Evolutionary conservation across 305 asterid species (phyloP).

Genomic region (Solanum hybrid): DNA sequence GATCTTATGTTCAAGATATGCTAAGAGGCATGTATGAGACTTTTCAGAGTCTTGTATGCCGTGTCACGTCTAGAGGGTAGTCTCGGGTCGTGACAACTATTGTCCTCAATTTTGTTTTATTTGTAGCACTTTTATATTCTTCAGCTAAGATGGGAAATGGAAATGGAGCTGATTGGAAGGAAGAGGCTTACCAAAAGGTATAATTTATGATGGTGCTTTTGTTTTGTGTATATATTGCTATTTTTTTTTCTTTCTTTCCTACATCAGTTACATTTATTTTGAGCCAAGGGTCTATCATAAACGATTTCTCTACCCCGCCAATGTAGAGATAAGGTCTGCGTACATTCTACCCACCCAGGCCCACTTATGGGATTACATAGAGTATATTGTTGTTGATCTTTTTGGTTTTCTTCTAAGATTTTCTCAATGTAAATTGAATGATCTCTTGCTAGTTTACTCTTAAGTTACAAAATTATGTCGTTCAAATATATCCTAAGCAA

Average conservation of each 20-base stretch:
- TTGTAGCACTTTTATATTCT: slow-evolving; percentile 56
- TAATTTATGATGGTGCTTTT: not conserved
- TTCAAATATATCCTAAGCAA: not conserved
- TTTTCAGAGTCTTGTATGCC: no score
- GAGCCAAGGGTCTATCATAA: not conserved
- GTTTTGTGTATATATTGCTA: not conserved
- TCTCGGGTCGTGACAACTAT: no score
- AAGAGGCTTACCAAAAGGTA: slow-evolving; percentile 77
- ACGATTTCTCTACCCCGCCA: not conserved
- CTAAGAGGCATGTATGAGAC: no score
- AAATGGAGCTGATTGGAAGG: slow-evolving; percentile 75
- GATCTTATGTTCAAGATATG: no score
- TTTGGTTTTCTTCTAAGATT: not conserved
- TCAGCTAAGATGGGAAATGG: slow-evolving; percentile 58
- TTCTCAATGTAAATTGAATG: not conserved
- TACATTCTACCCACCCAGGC: not conserved
- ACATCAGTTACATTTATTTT: not conserved
- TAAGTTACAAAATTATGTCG: not conserved
- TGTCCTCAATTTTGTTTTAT: not conserved
- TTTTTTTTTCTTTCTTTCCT: not conserved
- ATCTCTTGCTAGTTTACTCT: not conserved
- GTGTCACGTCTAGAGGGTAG: no score
- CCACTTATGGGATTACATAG: not conserved
- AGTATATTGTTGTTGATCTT: not conserved
- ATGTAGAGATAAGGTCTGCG: not conserved